phyloP scores from a whole-genome alignment of 352 stramenopile species.

The Globisporangium spiculum region DNA sequence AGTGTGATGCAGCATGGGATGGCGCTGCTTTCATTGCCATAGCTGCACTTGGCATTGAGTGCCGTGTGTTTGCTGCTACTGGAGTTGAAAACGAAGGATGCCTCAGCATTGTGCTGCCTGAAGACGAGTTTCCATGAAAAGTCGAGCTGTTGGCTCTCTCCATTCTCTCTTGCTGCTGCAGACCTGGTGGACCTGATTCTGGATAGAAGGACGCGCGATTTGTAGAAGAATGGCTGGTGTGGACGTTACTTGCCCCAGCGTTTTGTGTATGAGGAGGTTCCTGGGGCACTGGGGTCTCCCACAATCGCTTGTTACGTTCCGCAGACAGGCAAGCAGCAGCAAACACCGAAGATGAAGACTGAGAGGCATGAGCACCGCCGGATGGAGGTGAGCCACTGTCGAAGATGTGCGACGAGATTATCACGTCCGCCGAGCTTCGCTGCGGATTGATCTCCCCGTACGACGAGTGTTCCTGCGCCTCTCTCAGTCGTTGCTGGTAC shows the following conservation, averaged over 20 bases:
- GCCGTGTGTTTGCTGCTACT: neutral
- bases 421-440: constrained; percentile 7
- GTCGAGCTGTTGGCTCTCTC: neutral
- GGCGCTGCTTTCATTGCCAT: neutral
- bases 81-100: neutral
- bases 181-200: neutral
- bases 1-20: neutral
- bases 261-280: neutral
- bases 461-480: constrained; percentile 1
- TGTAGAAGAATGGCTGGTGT: neutral
- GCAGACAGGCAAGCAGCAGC: constrained; percentile 15
- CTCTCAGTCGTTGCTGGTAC: neutral
- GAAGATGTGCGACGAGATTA: constrained; percentile 13
- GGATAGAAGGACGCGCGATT: neutral
- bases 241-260: neutral
- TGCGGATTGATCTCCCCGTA: constrained; percentile 5
- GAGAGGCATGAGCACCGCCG: neutral
- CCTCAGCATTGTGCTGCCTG: neutral
- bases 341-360: neutral
- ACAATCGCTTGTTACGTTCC: constrained; percentile 23
- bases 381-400: neutral
- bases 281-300: constrained; percentile 19
- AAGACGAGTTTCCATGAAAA: neutral
- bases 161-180: neutral
- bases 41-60: neutral